These are phyloP conservation scores for Trichoderma koningiopsis DNA, from an alignment of 2,329 filamentous ascomycete species.

Conservation along the genomic window DNA sequence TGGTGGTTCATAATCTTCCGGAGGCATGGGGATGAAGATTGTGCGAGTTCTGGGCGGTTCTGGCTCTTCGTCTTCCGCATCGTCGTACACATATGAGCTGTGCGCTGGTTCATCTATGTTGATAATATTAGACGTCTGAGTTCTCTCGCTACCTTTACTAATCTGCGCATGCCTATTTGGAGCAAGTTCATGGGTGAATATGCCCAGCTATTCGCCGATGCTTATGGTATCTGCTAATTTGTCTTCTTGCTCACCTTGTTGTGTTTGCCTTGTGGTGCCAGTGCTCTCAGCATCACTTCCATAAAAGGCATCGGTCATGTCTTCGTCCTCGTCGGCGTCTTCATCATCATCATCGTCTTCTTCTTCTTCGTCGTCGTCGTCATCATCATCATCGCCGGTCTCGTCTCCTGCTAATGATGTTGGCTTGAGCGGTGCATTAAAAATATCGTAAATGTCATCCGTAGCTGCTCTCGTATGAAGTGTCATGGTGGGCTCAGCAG, in stretches of 20 bases:
- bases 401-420: conserved; percentile 39
- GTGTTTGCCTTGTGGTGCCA: conserved; percentile 70
- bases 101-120: conserved; percentile 38
- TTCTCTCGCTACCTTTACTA: conserved; percentile 39
- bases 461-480: conserved; percentile 93
- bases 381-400: conserved; percentile 39
- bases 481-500: conserved; percentile 92
- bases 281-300: conserved; percentile 86
- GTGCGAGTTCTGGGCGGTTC: conserved; percentile 58
- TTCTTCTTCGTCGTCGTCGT: not conserved
- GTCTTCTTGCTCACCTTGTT: conserved; percentile 45
- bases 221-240: conserved; percentile 62
- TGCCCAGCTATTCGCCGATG: conserved; percentile 86
- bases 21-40: conserved; percentile 76
- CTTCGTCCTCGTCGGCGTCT: conserved; percentile 61
- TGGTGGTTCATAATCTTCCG: conserved; percentile 83
- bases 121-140: conserved; percentile 38
- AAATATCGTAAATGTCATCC: conserved; percentile 96
- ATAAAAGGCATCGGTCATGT: conserved; percentile 74
- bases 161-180: conserved; percentile 40
- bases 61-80: conserved; percentile 28
- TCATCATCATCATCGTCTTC: not conserved
- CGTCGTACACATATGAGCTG: not conserved
- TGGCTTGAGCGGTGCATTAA: conserved; percentile 71
- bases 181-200: conserved; percentile 72